Base-by-base conservation (phyloP, 768 basidiomycete genomes). In the Amanita jacksonii region DNA sequence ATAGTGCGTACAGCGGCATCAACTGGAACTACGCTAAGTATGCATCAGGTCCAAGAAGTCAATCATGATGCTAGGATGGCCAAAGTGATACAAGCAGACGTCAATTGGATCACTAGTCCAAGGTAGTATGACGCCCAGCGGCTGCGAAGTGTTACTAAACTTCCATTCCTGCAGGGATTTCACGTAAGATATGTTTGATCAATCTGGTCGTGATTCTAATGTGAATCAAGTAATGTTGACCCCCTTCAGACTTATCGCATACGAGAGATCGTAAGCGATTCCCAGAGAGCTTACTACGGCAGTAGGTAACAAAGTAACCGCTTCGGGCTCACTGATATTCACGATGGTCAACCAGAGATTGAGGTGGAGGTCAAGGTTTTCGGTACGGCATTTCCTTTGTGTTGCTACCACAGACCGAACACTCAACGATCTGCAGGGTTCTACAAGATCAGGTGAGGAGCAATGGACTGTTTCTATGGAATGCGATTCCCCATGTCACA, bases 71-170 rank as follows among this genome's bases (percentile, higher is more conserved):
- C 72, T 3, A 82, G 75, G 56, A 65, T 79, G 41, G 90, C 85
- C 1, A 80, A 72, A 57, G 72, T 89, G 13, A 55, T 79, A 4
- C 71, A 75, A 40, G 73, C 79, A n/a, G 82, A 89, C 48, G 82
- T 92, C 49, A 86, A 84, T 49, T 93, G 86, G 78, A 76, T 77
- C 41, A 94, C 91, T 8, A 73, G 70, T 24, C 82, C 80, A 19
- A 72, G 79, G 81, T 77, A 45, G 39, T 61, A 50, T 23, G 20
- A 27, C 3, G 10, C 32, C 7, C 1, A 36, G 9, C n/a, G 5
- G 4, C 43, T 12, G 5, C 10, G 18, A 8, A 37, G 23, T 16
- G 31, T 13, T 32, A 27, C 22, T 30, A 35, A 12, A 41, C 13
- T 23, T 37, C 43, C 23, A 35, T 30, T 28, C 16, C 42, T 32